Conservation (phyloP, 441 rosid species). For the Gossypium laxum region DNA sequence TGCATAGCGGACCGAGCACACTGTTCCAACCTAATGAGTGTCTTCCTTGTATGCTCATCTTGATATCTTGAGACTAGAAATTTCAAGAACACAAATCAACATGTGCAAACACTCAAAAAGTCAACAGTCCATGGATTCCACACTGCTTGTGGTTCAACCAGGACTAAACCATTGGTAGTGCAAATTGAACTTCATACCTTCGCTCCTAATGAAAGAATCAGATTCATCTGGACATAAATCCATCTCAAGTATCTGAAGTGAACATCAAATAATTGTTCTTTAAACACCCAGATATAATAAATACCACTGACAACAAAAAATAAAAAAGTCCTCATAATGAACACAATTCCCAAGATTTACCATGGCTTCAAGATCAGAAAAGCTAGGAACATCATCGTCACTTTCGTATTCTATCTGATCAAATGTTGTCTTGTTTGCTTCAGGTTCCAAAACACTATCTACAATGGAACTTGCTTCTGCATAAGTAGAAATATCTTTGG, state of each 20-base stretch:
- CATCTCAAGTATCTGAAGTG: slow-evolving; percentile 34
- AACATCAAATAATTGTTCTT: slow-evolving; percentile 9
- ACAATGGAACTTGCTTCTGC: slow-evolving; percentile 20
- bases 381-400: slow-evolving; percentile 26
- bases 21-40: slow-evolving; percentile 60
- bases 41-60: slow-evolving; percentile 37
- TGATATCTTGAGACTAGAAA: slow-evolving; percentile 41
- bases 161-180: slow-evolving; percentile 9
- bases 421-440: slow-evolving; percentile 18
- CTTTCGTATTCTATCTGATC: slow-evolving; percentile 25
- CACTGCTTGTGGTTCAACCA: slow-evolving; percentile 8
- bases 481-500: slow-evolving; percentile 13
- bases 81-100: slow-evolving; percentile 6
- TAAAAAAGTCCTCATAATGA: not conserved
- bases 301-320: not conserved
- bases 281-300: not conserved
- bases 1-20: slow-evolving; percentile 42
- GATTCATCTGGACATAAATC: slow-evolving; percentile 35
- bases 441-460: slow-evolving; percentile 15
- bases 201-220: slow-evolving; percentile 21
- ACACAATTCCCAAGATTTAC: slow-evolving; percentile 20
- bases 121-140: not conserved
- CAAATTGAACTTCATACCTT: slow-evolving; percentile 22
- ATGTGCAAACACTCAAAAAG: not conserved
- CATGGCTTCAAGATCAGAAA: slow-evolving; percentile 43